Evolutionary conservation across 2,329 filamentous ascomycete species (phyloP), one percentile per base, ranked within the genome.

Genomic region (Colletotrichum lupini): DNA sequence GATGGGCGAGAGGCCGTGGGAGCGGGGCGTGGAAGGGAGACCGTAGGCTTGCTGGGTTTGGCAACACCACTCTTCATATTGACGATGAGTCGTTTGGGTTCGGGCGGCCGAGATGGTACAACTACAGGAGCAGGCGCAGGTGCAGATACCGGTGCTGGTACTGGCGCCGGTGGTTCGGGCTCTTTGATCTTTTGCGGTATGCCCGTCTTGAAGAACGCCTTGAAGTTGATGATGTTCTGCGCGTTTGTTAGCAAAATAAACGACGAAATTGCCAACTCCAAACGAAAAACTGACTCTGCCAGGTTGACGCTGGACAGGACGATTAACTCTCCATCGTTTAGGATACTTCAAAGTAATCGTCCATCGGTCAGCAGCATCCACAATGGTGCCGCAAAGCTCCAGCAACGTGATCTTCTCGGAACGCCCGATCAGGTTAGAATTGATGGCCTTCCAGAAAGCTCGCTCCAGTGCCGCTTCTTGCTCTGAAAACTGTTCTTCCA

Each of bases 381-480:
- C 86, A 83, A 86, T 85, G 81, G 85, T 84, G 11, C 81, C 82
- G 16, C 85, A 85, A n/a, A 86, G 73, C 74, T 85, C 83, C 58
- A 86, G 77, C 61, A 86, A 78, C 52, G 78, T 84, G 72, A 84
- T 83, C 66, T 85, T 78, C 76, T 86, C 85, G 7, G 76, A 76
- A n/a, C 84, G 81, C 1, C 84, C 83, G 5, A 86, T 79, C 16
- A 78, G 76, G 4, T 77, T 78, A 19, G 85, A 82, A 28, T 86
- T 82, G 12, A 86, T 73, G 2, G 85, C 85, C 76, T 82, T 84
- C 53, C 84, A 84, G 79, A 86, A 82, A 7, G 85, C 83, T 11
- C 79, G 83, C 67, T 82, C 83, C 68, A 85, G 82, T 56, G 83
- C 81, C 32, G 80, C 76, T 67, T 84, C 80, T 24, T 85, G 81